Evolutionary conservation across 257 asterid genomes (phyloP).

Genomic region (Cruciata laevipes): DNA sequence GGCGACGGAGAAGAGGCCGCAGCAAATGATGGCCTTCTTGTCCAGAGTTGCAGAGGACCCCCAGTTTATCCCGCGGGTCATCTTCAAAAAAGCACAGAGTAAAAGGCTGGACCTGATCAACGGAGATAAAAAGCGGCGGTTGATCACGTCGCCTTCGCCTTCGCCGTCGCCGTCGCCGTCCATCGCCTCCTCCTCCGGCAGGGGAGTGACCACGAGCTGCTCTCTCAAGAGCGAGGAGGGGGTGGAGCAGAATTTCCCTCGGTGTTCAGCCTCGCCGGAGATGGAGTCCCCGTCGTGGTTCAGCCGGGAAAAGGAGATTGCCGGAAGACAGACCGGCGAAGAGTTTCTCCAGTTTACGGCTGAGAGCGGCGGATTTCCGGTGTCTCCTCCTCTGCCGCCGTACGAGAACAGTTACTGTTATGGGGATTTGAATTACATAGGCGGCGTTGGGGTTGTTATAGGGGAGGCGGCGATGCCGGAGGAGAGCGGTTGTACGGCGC

Average conservation of each 20-base stretch:
- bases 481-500: neutral
- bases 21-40: conserved; percentile 77
- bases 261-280: conserved; percentile 14
- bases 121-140: conserved; percentile 43
- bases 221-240: conserved; percentile 58
- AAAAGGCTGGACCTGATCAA: conserved; percentile 11
- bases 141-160: conserved; percentile 24
- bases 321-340: neutral
- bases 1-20: conserved; percentile 85
- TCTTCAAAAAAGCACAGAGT: conserved; percentile 42
- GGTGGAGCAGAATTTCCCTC: conserved; percentile 15
- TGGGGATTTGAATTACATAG: neutral
- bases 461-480: conserved; percentile 1
- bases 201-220: conserved; percentile 22
- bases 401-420: neutral
- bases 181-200: conserved; percentile 31
- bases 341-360: conserved; percentile 1
- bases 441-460: conserved; percentile 9
- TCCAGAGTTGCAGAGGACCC: conserved; percentile 71
- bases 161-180: conserved; percentile 27
- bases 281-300: conserved; percentile 5
- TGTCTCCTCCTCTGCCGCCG: conserved; percentile 13
- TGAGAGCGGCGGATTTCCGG: conserved; percentile 1
- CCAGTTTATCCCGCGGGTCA: conserved; percentile 48
- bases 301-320: neutral